Evolutionary conservation across 2,329 filamentous ascomycete species (phyloP).

Genomic region (Colletotrichum australisinense): DNA sequence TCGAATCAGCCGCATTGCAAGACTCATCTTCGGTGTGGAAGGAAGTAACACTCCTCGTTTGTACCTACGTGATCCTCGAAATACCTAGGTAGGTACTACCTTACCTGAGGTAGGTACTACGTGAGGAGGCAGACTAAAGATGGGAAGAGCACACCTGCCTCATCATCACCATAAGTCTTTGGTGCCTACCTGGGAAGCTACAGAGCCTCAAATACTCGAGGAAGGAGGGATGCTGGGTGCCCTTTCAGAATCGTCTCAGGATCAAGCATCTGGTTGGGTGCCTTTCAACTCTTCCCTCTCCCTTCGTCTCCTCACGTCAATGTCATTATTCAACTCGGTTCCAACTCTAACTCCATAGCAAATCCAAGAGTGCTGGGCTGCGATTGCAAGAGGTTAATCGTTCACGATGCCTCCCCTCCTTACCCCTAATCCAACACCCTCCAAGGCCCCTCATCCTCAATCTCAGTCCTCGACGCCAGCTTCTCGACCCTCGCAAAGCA

Average conservation of each 20-base stretch:
- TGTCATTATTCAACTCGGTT: background rate
- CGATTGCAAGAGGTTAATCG: background rate
- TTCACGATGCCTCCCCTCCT: background rate
- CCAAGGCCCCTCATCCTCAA: background rate
- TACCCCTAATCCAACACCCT: background rate
- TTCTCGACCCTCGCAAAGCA: background rate
- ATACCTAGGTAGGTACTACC: too few species aligned
- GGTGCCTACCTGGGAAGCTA: background rate
- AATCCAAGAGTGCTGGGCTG: background rate
- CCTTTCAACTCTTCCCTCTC: background rate
- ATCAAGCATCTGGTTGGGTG: background rate
- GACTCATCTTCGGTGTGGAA: background rate
- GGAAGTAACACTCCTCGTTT: background rate
- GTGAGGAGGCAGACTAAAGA: background rate
- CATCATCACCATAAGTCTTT: background rate
- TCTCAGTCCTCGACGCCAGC: background rate
- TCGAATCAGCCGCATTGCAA: background rate
- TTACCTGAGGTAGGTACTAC: too few species aligned
- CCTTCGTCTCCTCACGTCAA: background rate
- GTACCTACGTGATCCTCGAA: too few species aligned
- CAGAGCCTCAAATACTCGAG: background rate
- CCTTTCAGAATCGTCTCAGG: background rate
- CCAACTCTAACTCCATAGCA: background rate
- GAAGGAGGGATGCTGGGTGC: background rate
- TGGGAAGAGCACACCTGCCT: background rate